phyloP scores from a whole-genome alignment of 129 eudicot genomes.

The Helichrysum umbraculigerum region DNA sequence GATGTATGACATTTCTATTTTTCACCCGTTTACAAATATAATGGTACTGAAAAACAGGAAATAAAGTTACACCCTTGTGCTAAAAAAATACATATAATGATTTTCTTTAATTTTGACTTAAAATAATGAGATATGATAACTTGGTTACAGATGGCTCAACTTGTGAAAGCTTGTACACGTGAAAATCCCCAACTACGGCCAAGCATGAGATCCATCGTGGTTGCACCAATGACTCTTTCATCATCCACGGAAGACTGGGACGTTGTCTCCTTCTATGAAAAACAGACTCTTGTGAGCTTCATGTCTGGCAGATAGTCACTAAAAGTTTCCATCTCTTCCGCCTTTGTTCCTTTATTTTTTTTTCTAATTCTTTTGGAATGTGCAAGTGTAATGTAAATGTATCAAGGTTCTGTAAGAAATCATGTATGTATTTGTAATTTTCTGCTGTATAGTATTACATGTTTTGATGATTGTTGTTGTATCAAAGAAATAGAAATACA shows the following conservation, averaged over 20 bases:
- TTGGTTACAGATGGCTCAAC: slow-evolving; percentile 69
- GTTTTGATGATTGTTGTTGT: slow-evolving; percentile 3
- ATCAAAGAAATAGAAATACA: slow-evolving; percentile 14
- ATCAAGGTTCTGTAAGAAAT: slow-evolving; percentile 1
- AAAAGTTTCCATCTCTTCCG: not conserved
- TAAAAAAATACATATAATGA: not conserved
- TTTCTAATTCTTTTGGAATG: slow-evolving; percentile 26
- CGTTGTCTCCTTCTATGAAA: slow-evolving; percentile 61
- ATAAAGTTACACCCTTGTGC: not conserved
- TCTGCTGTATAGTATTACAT: not conserved
- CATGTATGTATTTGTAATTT: not conserved
- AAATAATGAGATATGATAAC: not conserved
- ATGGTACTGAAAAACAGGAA: not conserved
- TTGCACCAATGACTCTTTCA: slow-evolving; percentile 83
- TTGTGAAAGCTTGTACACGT: slow-evolving; percentile 83
- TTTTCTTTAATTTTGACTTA: no score
- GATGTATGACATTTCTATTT: no score
- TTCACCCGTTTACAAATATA: not conserved
- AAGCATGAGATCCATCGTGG: slow-evolving; percentile 85
- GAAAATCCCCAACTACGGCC: slow-evolving; percentile 84
- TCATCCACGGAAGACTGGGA: slow-evolving; percentile 76
- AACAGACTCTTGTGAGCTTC: slow-evolving; percentile 57
- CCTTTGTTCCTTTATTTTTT: not conserved
- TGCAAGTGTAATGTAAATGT: slow-evolving; percentile 24
- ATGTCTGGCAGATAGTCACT: slow-evolving; percentile 59